phyloP scores from a whole-genome alignment of 176 grass and related monocot genomes.

The Triticum turgidum region DNA sequence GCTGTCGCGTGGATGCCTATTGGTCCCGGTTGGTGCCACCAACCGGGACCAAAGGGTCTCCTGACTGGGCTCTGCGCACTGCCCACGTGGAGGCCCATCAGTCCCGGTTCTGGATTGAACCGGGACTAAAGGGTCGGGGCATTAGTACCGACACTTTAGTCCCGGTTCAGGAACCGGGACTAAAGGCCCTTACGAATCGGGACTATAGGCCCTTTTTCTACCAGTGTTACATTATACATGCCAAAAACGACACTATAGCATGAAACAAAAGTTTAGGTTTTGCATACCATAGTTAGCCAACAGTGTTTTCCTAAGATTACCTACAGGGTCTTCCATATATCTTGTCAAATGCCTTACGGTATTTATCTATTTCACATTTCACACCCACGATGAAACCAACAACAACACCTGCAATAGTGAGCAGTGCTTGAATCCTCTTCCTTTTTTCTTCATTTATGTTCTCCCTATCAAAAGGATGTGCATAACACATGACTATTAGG shows the following conservation, averaged over 20 bases:
- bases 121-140: too few relatives aligned
- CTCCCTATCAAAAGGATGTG: slow-evolving; percentile 15
- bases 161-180: too few relatives aligned
- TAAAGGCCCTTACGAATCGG: too few relatives aligned
- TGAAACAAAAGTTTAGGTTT: not conserved
- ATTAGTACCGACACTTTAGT: too few relatives aligned
- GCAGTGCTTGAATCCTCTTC: not conserved
- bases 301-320: not conserved
- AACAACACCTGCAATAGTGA: not conserved
- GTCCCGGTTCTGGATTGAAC: too few relatives aligned
- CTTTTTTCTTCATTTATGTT: not conserved
- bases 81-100: too few relatives aligned
- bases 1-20: too few relatives aligned
- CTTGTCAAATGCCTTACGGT: too few relatives aligned
- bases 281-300: not conserved
- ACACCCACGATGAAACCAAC: not conserved
- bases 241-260: not conserved
- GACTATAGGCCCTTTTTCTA: too few relatives aligned
- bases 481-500: not conserved
- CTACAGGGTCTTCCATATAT: not conserved
- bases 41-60: too few relatives aligned
- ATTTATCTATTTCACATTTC: not conserved
- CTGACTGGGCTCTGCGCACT: too few relatives aligned
- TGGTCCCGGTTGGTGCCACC: too few relatives aligned
- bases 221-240: not conserved